Percentiles rank a stretch among this genome's conserved stretches.
These are phyloP conservation scores for Apiospora saccharicola DNA, from an alignment of 2,329 filamentous ascomycete genomes.

Conservation along the genomic window DNA sequence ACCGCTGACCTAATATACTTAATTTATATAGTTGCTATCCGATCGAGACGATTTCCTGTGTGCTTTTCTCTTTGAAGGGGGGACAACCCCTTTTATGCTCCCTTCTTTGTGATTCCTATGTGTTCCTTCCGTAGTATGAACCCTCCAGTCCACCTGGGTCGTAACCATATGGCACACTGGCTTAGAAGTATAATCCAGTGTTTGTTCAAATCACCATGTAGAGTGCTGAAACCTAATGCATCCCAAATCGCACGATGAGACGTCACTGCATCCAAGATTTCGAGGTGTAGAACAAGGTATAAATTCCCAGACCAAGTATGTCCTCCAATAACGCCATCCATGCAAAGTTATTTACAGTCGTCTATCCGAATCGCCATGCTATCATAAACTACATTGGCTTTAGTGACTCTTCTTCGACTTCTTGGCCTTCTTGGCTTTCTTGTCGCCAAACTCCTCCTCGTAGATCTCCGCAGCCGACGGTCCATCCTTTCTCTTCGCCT, in stretches of 20 bases:
- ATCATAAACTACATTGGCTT: not conserved
- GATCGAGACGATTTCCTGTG: too few species aligned
- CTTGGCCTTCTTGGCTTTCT: conserved; percentile 57
- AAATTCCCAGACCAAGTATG: conserved; percentile 12
- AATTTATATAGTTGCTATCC: too few species aligned
- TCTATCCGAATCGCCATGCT: not conserved
- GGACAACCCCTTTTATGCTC: too few species aligned
- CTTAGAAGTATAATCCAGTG: not conserved
- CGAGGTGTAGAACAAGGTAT: not conserved
- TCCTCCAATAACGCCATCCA: conserved; percentile 22
- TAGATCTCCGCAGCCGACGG: conserved; percentile 67
- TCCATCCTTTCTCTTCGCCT: conserved; percentile 76
- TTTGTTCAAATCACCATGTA: not conserved
- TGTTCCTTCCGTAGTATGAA: too few species aligned
- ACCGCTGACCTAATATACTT: too few species aligned
- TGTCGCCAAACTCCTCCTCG: conserved; percentile 63
- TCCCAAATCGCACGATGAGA: not conserved
- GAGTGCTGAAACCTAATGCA: not conserved
- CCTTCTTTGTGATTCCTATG: too few species aligned
- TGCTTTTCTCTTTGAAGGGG: too few species aligned
- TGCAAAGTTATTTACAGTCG: conserved; percentile 15
- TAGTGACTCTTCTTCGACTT: conserved; percentile 41
- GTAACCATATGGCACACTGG: too few species aligned
- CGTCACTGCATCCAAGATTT: not conserved
- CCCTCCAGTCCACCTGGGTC: too few species aligned